Base-by-base conservation (phyloP, 2,329 filamentous ascomycete genomes). In the Allantophomopsis cytisporea region DNA sequence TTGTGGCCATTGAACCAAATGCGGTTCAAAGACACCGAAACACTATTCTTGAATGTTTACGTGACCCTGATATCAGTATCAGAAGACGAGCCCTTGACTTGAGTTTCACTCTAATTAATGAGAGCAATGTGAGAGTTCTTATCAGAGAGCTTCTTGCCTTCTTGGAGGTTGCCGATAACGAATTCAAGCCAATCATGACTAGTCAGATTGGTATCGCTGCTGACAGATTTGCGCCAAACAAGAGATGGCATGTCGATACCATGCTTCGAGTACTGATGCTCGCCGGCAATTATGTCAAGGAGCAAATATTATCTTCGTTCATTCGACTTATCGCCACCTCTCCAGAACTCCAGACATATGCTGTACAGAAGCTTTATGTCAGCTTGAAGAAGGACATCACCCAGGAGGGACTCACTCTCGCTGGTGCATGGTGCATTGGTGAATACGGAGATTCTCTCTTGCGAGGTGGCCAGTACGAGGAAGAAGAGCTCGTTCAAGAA, bases 181-280 rank as follows among this genome's bases (percentile, higher is more conserved):
- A 98, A 60, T 98, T 98, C 66, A 98, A 98, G 64, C 85, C 91
- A 6, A 85, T 86, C 39, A 95, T 98, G 88, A 98, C 91, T 2
- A 91, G 82, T 39, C 91, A 98, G 56, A 98, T 98, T 57, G 91
- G 91, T 17, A 86, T 98, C 51, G 91, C 93, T 10, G 91, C 93
- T 6, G 91, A 98, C 60, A 80, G 89, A 48, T 98, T 86, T 60
- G 84, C 91, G 2, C 93, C 91, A 1, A 96, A 91, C 63, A 96
- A 96, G 64, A 73, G 91, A 56, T 98, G 91, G 91, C 91, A 98
- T 57, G 82, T 96, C 50, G 91, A 98, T 55, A 98, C 93, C 2
- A 95, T 98, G 80, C 68, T 98, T 39, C 76, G 93, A 16, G 87
- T 98, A 17, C 63, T 98, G 50, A 94, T 88, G 42, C 69, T 98